Conservation (phyloP, 75 land plant species). For the Pinus albicaulis region DNA sequence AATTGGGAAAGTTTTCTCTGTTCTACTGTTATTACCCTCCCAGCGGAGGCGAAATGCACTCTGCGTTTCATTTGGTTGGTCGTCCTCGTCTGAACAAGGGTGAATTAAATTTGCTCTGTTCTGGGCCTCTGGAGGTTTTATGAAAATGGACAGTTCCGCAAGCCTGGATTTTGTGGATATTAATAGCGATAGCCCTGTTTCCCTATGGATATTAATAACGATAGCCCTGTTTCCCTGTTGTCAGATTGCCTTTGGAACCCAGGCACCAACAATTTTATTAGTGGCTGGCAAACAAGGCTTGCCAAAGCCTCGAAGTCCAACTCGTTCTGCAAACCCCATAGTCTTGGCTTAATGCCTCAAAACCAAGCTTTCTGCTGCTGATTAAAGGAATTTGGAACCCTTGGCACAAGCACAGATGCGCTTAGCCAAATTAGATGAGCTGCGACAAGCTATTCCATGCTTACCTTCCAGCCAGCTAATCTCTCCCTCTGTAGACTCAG, state of each 20-base stretch:
- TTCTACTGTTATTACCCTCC: no score
- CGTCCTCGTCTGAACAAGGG: no score
- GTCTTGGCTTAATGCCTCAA: conserved; percentile 79
- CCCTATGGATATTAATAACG: background rate
- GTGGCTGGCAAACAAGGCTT: conserved; percentile 85
- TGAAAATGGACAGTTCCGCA: no score
- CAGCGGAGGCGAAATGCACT: no score
- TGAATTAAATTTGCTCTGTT: no score
- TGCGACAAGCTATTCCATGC: conserved; percentile 60
- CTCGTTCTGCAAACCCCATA: conserved; percentile 45
- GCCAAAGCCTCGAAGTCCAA: conserved; percentile 64
- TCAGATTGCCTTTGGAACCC: conserved; percentile 50
- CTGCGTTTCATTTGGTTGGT: no score
- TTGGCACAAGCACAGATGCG: conserved; percentile 81
- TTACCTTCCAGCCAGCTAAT: conserved; percentile 37
- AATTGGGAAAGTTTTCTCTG: no score
- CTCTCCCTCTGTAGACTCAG: conserved; percentile 42
- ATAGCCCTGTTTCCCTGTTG: conserved; percentile 12
- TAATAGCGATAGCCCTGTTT: conserved; percentile 13
- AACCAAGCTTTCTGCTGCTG: conserved; percentile 89
- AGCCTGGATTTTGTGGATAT: no score
- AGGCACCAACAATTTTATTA: conserved; percentile 96
- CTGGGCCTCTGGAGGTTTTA: no score
- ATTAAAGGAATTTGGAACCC: conserved; percentile 90
- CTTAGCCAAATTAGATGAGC: conserved; percentile 79